These are phyloP conservation scores for Parasitella parasitica DNA, from an alignment of 371 early-diverging fungal genomes.

Conservation along the genomic window DNA sequence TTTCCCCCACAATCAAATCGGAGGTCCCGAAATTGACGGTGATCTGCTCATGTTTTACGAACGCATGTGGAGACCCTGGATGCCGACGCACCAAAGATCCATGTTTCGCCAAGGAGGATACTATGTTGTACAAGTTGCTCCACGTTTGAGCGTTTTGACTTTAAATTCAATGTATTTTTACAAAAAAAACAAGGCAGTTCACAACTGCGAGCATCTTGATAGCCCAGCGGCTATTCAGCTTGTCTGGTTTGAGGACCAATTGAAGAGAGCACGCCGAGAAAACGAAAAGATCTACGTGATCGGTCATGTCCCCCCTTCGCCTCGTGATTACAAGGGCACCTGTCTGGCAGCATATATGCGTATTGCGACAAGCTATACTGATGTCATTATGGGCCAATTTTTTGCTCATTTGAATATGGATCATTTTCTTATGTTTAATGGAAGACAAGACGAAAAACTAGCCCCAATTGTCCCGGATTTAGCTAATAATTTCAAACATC, in stretches of 20 bases:
- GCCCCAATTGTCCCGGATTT: background rate
- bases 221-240: conserved; percentile 71
- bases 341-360: conserved; percentile 64
- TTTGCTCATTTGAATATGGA: conserved; percentile 86
- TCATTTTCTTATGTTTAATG: conserved; percentile 62
- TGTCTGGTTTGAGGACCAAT: conserved; percentile 66
- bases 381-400: conserved; percentile 71
- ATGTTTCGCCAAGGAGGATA: conserved; percentile 72
- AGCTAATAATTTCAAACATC: background rate
- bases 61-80: conserved; percentile 57
- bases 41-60: conserved; percentile 41
- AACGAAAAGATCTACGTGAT: conserved; percentile 55
- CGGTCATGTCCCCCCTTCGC: conserved; percentile 77
- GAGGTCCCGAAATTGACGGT: conserved; percentile 17
- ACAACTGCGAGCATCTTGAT: conserved; percentile 55
- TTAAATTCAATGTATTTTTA: conserved; percentile 78
- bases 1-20: conserved; percentile 67
- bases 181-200: conserved; percentile 64
- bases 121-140: conserved; percentile 56
- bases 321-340: conserved; percentile 60
- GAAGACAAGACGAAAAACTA: conserved; percentile 13
- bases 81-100: conserved; percentile 57
- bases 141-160: conserved; percentile 52
- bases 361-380: conserved; percentile 57
- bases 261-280: conserved; percentile 42